Percentiles rank a stretch among this genome's conserved stretches.
Evolutionary conservation across 495 filamentous ascomycete species (phyloP).

Genomic region (Penicillium simplicissimum): DNA sequence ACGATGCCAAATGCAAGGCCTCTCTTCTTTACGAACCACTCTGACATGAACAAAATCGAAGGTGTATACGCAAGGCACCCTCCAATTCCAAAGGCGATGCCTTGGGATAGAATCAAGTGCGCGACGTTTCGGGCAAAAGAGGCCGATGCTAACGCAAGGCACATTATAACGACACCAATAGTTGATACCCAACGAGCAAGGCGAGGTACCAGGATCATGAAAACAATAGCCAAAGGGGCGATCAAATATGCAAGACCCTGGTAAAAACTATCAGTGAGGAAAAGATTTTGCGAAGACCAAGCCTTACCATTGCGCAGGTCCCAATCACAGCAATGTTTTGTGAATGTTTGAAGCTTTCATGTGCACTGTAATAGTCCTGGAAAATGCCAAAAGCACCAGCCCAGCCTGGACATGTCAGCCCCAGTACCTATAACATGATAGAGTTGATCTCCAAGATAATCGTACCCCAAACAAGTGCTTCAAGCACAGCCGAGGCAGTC

Average conservation of each 20-base stretch:
- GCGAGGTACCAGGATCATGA: conserved; percentile 31
- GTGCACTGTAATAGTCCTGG: conserved; percentile 55
- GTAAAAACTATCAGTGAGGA: neutral
- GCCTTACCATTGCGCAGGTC: conserved; percentile 44
- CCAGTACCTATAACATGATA: neutral
- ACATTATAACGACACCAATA: conserved; percentile 45
- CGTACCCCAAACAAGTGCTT: conserved; percentile 65
- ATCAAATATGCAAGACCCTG: conserved; percentile 52
- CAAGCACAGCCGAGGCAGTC: conserved; percentile 58
- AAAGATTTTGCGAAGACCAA: neutral
- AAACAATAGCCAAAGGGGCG: conserved; percentile 40
- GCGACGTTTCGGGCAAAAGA: conserved; percentile 45
- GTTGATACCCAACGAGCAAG: conserved; percentile 35
- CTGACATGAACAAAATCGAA: conserved; percentile 49
- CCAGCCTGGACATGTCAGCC: conserved; percentile 49
- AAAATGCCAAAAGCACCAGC: conserved; percentile 63
- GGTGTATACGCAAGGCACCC: conserved; percentile 47
- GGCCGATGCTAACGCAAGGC: conserved; percentile 39
- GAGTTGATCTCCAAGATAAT: neutral
- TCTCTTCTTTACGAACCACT: conserved; percentile 53
- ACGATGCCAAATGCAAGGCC: conserved; percentile 51
- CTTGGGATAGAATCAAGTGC: conserved; percentile 52
- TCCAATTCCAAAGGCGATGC: conserved; percentile 49
- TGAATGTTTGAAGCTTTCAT: conserved; percentile 46
- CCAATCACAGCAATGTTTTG: conserved; percentile 46